Evolutionary conservation across 2,329 filamentous ascomycete species (phyloP).

Genomic region (Aspergillus glaucus): DNA sequence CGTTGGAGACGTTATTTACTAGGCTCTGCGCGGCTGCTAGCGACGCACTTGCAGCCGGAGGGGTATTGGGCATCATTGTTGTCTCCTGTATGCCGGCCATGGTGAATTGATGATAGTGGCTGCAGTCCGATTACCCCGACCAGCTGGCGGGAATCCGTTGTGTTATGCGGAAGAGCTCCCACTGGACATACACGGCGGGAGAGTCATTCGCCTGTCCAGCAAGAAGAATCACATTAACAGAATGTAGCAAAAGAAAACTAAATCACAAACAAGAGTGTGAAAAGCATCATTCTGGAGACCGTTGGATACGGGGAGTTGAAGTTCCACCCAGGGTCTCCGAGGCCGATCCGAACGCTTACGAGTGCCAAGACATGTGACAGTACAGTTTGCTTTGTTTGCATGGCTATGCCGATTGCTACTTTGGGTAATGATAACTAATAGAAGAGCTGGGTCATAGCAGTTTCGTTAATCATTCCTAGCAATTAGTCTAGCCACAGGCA

Average conservation of each 20-base stretch:
- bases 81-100: slow-evolving; percentile 21
- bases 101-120: slow-evolving; percentile 3
- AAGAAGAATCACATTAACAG: background rate
- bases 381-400: background rate
- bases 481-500: background rate
- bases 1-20: slow-evolving; percentile 16
- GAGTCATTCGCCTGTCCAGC: background rate
- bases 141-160: background rate
- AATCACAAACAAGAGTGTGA: background rate
- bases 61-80: slow-evolving; percentile 13
- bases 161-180: background rate
- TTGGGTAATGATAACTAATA: background rate
- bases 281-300: background rate
- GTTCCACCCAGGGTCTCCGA: background rate
- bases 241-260: background rate
- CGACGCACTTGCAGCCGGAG: slow-evolving; percentile 10
- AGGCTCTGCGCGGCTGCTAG: slow-evolving; percentile 11
- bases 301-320: background rate
- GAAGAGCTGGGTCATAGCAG: background rate
- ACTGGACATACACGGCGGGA: background rate
- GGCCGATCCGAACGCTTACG: slow-evolving; percentile 1
- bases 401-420: background rate
- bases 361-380: slow-evolving; percentile 1
- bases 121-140: background rate
- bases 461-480: background rate